Evolutionary conservation across 192 early-diverging fungal species (phyloP).

Genomic region (Umbelopsis vinacea): DNA sequence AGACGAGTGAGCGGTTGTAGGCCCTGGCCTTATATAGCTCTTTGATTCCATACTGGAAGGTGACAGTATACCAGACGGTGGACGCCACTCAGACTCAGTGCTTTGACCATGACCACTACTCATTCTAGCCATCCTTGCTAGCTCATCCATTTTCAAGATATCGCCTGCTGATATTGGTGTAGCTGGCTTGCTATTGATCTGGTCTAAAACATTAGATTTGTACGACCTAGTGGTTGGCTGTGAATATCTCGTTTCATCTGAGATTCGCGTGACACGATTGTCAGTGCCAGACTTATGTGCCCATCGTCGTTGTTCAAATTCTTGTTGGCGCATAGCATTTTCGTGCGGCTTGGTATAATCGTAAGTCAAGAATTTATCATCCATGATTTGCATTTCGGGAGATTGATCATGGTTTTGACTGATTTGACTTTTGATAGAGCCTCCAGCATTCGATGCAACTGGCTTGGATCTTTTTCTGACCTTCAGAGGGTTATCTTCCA

Average conservation of each 20-base stretch:
- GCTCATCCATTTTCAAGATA: conserved; percentile 42
- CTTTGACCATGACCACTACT: conserved; percentile 7
- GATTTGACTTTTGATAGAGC: conserved; percentile 40
- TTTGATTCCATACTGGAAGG: background rate
- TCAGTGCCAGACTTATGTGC: conserved; percentile 29
- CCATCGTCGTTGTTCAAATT: conserved; percentile 34
- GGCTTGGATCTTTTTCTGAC: conserved; percentile 70
- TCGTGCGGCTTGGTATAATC: conserved; percentile 69
- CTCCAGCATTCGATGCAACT: conserved; percentile 22
- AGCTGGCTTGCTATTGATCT: conserved; percentile 33
- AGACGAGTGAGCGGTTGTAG: background rate
- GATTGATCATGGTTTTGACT: conserved; percentile 50
- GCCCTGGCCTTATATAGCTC: background rate
- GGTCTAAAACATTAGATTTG: conserved; percentile 30
- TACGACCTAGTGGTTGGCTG: conserved; percentile 20
- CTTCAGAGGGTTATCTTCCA: conserved; percentile 96
- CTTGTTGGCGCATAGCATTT: conserved; percentile 28
- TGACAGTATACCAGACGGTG: conserved; percentile 31
- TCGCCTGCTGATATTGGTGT: conserved; percentile 38
- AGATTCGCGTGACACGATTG: background rate
- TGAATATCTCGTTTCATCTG: background rate
- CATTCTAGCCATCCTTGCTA: conserved; percentile 33
- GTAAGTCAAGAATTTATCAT: conserved; percentile 76
- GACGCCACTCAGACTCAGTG: conserved; percentile 26
- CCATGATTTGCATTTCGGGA: conserved; percentile 75